Evolutionary conservation across 78 protist genomes (phyloP), one percentile per base, ranked within the genome.

Genomic region (Tieghemostelium lacteum): DNA sequence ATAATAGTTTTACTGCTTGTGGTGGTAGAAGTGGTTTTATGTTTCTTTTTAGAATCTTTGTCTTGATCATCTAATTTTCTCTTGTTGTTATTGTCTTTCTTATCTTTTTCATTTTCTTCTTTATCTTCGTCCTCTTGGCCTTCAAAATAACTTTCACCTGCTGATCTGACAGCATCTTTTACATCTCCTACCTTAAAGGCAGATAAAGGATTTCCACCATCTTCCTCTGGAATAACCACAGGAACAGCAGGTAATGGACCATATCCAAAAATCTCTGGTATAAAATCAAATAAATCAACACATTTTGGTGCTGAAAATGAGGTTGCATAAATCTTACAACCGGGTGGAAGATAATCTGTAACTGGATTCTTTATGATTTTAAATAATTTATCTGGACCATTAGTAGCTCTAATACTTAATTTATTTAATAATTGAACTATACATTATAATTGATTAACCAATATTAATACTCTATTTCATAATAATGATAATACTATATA

Each of bases 301-400:
- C 89, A 83, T 60, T 70, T 88, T 63, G 76, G 61, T 61, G 94
- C 83, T 39, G 71, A 42, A 28, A 70, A 73, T 76, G 86, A 77
- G 28, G 94, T 71, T 72, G 73, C 86, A 49, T 63, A 77, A 8
- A 70, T 60, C 33, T 75, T 74, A 45, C 87, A 75, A 33, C 87
- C 87, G 5, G 87, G 86, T 69, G 95, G 86, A 16, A 98, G 58
- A 75, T 98, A 95, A 26, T 97, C 93, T 14, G 98, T 96, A 52
- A 98, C 85, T 33, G 99, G 99, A 45, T 98, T 98, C 66, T 97
- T 97, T 64, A 99, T 95, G 29, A 97, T 98, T 37, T 95, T 96
- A 63, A 99, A 73, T 72, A 99, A 95, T 40, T 88, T 93, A 50
- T 92, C 93, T 29, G 98, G 95, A 2, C 98, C 97, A 61, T 93